Base-by-base conservation (phyloP, 139 green algal species). In the Zygnema cylindricum region DNA sequence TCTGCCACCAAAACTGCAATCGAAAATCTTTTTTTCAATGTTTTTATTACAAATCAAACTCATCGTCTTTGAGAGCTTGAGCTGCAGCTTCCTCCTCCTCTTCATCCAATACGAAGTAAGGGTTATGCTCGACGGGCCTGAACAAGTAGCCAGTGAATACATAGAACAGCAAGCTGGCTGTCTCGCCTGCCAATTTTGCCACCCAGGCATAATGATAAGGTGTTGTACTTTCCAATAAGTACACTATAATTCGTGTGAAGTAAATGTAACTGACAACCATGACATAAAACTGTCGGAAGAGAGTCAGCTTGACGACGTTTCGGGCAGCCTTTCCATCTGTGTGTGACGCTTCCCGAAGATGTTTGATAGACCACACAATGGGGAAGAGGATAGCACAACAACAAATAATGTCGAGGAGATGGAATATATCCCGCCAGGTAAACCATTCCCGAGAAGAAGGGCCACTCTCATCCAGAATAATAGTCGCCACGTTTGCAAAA, bases 171-270 rank as follows among this genome's bases (percentile, higher is more conserved):
- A 99, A 90, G 39, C 96, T 97, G 1, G 95, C 97, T 36, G 96
- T 38, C 92, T 98, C 94, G 11, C 92, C 86, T 22, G 94, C 95
- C 0, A 93, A 90, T 38, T 94, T 89, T 11, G 89, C 91, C 2
- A 96, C 40, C 96, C 96, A 99, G 0, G 93, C 92, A 88, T 96
- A 95, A 75, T 96, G 57, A 86, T 95, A 97, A 33, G 92, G 92
- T 88, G 95, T 91, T 2, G 95, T 97, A 32, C 82, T 94, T 77
- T 94, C 77, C 75, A 99, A 92, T 83, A 99, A 87, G 93, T 97
- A 98, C 32, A 98, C 97, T n/a, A 99, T 94, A 85, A 99, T 98
- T 81, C 97, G 93, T 2, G 96, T 99, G 93, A 98, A 98, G 94
- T 98, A 99, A 83, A 99, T 98, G 93, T 98, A 99, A 40, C 95